Base-by-base conservation (phyloP, 2,329 filamentous ascomycete species). In the Fusarium proliferatum region DNA sequence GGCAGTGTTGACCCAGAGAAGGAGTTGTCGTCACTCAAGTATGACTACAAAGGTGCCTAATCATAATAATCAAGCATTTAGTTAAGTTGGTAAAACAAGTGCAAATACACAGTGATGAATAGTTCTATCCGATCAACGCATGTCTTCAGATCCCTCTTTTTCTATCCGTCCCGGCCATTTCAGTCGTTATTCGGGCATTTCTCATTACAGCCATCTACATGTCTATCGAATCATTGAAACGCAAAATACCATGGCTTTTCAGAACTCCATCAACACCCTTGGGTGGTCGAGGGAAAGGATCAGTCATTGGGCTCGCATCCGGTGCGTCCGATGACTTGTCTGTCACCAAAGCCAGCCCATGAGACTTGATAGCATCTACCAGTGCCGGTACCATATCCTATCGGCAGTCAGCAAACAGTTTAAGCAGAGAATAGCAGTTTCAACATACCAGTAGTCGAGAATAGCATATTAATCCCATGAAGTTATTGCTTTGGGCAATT, bases 391-490 rank as follows among this genome's bases (percentile, higher is more conserved):
- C 95, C 85, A 97, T 94, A 70, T 97, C 94, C 95, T 97, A 30
- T 43, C 23, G 49, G 30, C 34, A 26, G 43, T 58, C 39, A 75
- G 55, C 16, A 13, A 51, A 21, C 11, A 30, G 26, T 33, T 12
- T 39, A 33, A 17, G n/a, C 15, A 28, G 16, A 11, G 17, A 36
- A 39, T 6, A 2, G 21, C 2, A 21, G 17, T 43, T 26, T 7
- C 15, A 38, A 88, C 92, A 79, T 87, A 97, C 94, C 85, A 99
- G 83, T 72, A 99, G 86, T 75, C 93, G 90, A 38, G 94, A 96
- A 76, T 92, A 95, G 84, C 95, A 98, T 68, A 98, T 94, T 79
- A 99, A 82, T 6, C 96, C 96, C 96, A 99, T 99, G 75, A 99
- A 94, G 81, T 99, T 99, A 81, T 99, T 99, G 80, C 92, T 94